Evolutionary conservation across 2,329 filamentous ascomycete genomes (phyloP), one percentile per base, ranked within the genome.

Genomic region (Neonectria ditissima): DNA sequence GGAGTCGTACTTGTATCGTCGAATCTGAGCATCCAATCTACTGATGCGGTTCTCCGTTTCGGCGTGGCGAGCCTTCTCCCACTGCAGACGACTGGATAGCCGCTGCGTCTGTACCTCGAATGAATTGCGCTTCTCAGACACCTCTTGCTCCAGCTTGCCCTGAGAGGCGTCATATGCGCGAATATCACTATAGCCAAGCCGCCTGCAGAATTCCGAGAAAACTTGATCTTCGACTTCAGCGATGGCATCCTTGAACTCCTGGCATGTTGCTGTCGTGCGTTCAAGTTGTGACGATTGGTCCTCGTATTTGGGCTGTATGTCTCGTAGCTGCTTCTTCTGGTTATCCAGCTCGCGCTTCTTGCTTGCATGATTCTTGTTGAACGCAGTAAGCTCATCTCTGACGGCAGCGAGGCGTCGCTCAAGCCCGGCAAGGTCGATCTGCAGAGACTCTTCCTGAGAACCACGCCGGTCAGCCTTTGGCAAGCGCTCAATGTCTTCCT

Each of bases 141-240:
- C 92, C 76, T 98, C 93, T 77, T 97, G 93, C 78, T 98, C 94
- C 52, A 97, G 83, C 44, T 92, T 94, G 52, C 96, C 95, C 79
- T 98, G 96, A 70, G 97, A 94, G 26, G 91, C 91, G 76, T 98
- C 94, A 74, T 98, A 99, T 62, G 93, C 92, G 62, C 95, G 92
- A 68, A 99, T 97, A 73, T 97, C 91, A 62, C 88, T 85, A 77
- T 97, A 98, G 1, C 94, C 93, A 20, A 97, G 88, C 59, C 92
- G 89, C 71, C 89, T 87, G 81, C 96, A 99, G 81, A 99, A 99
- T 43, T 85, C 84, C 22, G 85, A 85, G 78, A 97, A 99, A 30
- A 99, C 86, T 71, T 94, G 87, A 76, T 99, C 96, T 76, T 97
- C 94, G 18, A 97, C 92, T 58, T 88, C 86, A 45, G 91, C 87